Evolutionary conservation across 768 basidiomycete genomes (phyloP).

Genomic region (Lactarius indigo): DNA sequence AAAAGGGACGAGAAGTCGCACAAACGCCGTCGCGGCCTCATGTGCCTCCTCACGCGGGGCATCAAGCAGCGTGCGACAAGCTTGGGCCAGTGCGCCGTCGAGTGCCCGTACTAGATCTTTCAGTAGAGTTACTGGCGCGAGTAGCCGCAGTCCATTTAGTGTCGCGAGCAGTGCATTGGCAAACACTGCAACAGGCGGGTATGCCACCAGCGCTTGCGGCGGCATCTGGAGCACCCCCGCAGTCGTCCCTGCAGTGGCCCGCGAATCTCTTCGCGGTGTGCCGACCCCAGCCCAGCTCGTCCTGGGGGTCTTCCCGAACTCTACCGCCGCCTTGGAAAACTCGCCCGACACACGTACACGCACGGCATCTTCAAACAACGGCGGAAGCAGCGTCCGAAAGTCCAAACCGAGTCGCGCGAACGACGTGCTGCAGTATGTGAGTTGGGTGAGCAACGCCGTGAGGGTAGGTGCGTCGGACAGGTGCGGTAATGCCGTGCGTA

Average conservation of each 20-base stretch:
- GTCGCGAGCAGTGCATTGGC: constrained; percentile 70
- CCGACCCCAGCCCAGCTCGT: constrained; percentile 20
- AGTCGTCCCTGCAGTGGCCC: constrained; percentile 10
- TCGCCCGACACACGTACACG: constrained; percentile 51
- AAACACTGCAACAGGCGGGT: constrained; percentile 66
- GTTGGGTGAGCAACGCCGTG: constrained; percentile 83
- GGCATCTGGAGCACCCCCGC: constrained; percentile 51
- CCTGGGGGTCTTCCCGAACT: constrained; percentile 21
- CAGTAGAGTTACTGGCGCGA: constrained; percentile 66
- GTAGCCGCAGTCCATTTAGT: constrained; percentile 76
- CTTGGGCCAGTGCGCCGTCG: constrained; percentile 47
- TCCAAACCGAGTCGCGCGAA: constrained; percentile 92
- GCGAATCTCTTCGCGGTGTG: constrained; percentile 24
- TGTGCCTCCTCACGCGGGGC: constrained; percentile 28
- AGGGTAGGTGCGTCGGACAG: constrained; percentile 60
- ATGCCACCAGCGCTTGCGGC: constrained; percentile 66
- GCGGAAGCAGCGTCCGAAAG: constrained; percentile 66
- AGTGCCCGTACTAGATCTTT: constrained; percentile 47
- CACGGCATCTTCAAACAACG: constrained; percentile 66
- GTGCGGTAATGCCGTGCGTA: constrained; percentile 58
- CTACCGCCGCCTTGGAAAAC: constrained; percentile 39
- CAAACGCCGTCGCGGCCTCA: constrained; percentile 53
- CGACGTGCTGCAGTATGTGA: constrained; percentile 77
- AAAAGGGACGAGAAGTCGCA: constrained; percentile 65
- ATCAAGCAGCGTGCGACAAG: constrained; percentile 45